Base-by-base conservation (phyloP, 257 asterid genomes). In the Capsicum pubescens region DNA sequence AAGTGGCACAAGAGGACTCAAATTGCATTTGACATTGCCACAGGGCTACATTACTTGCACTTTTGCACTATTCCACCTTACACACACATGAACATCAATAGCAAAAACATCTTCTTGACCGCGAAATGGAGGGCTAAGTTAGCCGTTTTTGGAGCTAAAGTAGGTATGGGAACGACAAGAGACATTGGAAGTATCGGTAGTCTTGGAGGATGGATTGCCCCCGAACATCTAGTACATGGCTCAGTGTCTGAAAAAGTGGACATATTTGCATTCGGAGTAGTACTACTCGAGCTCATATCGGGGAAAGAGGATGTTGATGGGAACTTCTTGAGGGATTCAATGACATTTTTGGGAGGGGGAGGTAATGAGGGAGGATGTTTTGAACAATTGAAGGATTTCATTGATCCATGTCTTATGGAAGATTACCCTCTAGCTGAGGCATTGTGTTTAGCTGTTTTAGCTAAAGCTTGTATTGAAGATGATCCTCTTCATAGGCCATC, bases 351-450 rank as follows among this genome's bases (percentile, higher is more conserved):
- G 61, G 90, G 93, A 42, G 89, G 91, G 6, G 91, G 87, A 6
- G 92, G 36, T 16, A 88, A 84, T 39, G 94, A 90, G 61, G 92
- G 92, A 17, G 91, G 96, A 0, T 94, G 97, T 79, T 94, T 93
- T 83, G 94, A 92, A 86, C 92, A 90, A 66, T 83, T 93, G 83
- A 94, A 91, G 87, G 87, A 46, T 26, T 92, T 92, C 16, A 88
- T 93, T 82, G 97, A 94, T 89, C 93, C 92, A 74, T 58, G 88
- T 66, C 35, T 94, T 82, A 93, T 86, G 83, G 95, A 90, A 64
- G 95, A 93, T 86, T 94, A 94, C 81, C 93, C 97, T 7, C 50
- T 94, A 3, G 94, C 95, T 0, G 98, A 92, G 89, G 97, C 97
- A 0, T 77, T 94, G 76, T 94, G 97, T 79, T 82, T 94, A 32